Evolutionary conservation across 2,329 filamentous ascomycete genomes (phyloP).

Genomic region (Paecilomyces dactylethromorphus): DNA sequence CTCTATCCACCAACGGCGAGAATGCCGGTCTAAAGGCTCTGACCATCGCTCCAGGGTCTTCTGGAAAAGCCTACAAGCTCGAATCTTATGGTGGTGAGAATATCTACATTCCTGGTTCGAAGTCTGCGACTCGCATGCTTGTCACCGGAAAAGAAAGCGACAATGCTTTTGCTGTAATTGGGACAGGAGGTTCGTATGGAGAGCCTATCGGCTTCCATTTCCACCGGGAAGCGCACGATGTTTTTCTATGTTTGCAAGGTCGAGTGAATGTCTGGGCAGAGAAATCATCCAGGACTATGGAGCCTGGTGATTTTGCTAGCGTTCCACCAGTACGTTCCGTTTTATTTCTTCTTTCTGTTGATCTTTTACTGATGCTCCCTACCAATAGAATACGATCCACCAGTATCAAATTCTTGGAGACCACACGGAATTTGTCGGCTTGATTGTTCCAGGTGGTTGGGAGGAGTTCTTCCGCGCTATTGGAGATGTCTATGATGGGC

Average conservation of each 20-base stretch:
- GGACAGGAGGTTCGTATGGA: not conserved
- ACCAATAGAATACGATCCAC: slow-evolving; percentile 41
- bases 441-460: slow-evolving; percentile 55
- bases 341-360: not conserved
- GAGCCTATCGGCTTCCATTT: slow-evolving; percentile 45
- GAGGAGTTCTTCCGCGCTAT: slow-evolving; percentile 56
- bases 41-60: not conserved
- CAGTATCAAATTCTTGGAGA: slow-evolving; percentile 50
- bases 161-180: not conserved
- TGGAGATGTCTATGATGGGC: slow-evolving; percentile 45
- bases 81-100: not conserved
- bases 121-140: not conserved
- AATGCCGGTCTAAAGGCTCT: not conserved
- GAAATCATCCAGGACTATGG: slow-evolving; percentile 49
- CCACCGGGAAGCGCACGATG: slow-evolving; percentile 51
- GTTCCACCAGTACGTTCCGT: slow-evolving; percentile 45
- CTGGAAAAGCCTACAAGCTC: not conserved
- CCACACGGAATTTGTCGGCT: slow-evolving; percentile 48
- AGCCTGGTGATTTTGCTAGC: slow-evolving; percentile 52
- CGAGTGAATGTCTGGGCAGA: slow-evolving; percentile 52
- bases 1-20: not conserved
- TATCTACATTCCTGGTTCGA: not conserved
- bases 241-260: slow-evolving; percentile 52
- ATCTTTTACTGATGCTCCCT: not conserved
- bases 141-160: not conserved